Percentiles rank a stretch among this genome's conserved stretches.
Conservation (phyloP, 768 basidiomycete species). For the Suillus occidentalis region DNA sequence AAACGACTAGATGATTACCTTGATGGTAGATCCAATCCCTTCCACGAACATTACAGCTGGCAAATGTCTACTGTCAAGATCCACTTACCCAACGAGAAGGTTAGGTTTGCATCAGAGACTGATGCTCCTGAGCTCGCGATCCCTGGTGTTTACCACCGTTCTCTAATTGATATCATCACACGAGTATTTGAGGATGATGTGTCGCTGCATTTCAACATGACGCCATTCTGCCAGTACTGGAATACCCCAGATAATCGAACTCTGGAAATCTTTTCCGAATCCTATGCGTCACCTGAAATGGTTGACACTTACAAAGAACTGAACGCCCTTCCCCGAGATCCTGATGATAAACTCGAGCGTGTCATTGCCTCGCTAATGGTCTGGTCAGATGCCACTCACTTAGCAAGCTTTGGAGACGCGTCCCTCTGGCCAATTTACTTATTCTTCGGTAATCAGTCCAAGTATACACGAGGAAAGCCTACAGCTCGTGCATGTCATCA, state of each 20-base stretch:
- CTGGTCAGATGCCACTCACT: neutral
- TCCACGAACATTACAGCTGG: conserved; percentile 13
- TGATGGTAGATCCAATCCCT: conserved; percentile 8
- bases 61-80: neutral
- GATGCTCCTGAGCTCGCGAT: neutral
- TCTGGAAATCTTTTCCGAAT: conserved; percentile 5
- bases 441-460: neutral
- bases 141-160: neutral
- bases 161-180: conserved; percentile 11
- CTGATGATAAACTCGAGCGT: neutral
- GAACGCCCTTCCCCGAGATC: neutral
- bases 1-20: conserved; percentile 7
- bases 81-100: conserved; percentile 5
- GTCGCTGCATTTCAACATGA: conserved; percentile 6
- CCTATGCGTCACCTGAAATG: conserved; percentile 7
- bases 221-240: conserved; percentile 9
- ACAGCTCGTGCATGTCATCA: neutral
- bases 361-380: neutral
- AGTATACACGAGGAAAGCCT: neutral
- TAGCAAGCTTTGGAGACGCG: neutral
- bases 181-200: neutral
- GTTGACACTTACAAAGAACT: neutral
- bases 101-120: conserved; percentile 1
- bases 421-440: neutral
- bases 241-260: neutral